These are phyloP conservation scores for Kalanchoe fedtschenkoi DNA, from an alignment of 164 flowering plant species.

Conservation along the genomic window DNA sequence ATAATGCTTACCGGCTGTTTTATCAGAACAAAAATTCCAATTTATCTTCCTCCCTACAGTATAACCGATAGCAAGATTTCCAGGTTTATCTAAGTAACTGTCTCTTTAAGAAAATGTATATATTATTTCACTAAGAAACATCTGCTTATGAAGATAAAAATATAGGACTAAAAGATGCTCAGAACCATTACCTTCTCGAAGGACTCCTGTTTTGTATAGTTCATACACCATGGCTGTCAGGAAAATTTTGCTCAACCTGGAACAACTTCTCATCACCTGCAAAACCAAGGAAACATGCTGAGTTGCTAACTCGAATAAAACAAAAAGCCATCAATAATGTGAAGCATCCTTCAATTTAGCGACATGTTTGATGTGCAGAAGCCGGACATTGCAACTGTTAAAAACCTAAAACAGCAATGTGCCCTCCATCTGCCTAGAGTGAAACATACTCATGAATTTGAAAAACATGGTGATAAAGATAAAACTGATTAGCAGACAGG, in stretches of 20 bases:
- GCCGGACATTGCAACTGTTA: background rate
- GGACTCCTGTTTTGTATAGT: constrained; percentile 82
- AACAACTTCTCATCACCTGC: constrained; percentile 70
- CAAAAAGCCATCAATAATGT: background rate
- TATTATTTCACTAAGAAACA: too few relatives aligned
- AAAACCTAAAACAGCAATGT: background rate
- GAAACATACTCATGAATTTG: background rate
- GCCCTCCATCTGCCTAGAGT: background rate
- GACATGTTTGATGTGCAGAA: background rate
- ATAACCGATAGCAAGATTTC: background rate
- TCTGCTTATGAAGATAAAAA: background rate
- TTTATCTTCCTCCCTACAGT: background rate
- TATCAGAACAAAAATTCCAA: background rate
- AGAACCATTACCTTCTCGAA: constrained; percentile 66
- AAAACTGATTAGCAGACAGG: background rate
- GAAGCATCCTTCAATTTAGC: background rate
- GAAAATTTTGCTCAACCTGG: constrained; percentile 73
- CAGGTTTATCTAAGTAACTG: background rate
- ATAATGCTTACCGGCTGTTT: background rate
- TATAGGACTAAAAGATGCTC: background rate
- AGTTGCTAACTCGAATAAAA: background rate
- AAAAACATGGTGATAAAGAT: background rate
- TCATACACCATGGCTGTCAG: constrained; percentile 89
- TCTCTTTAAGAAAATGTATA: too few relatives aligned
- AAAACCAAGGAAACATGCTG: constrained; percentile 8